Evolutionary conservation across 2,329 filamentous ascomycete species (phyloP).

Genomic region (Rutstroemia sp.): DNA sequence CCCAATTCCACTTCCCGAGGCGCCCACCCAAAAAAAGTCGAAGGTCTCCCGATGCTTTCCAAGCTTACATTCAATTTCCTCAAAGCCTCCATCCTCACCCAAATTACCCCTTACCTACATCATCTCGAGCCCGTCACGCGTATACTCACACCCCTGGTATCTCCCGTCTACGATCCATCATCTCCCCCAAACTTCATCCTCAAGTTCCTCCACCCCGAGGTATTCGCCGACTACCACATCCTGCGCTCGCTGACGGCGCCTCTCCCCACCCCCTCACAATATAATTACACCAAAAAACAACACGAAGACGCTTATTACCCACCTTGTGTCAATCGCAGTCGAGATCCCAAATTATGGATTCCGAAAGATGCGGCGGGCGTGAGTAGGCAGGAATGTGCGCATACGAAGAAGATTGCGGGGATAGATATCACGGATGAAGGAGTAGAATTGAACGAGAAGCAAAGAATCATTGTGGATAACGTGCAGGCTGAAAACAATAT

Average conservation of each 20-base stretch:
- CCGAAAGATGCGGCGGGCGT: conserved; percentile 52
- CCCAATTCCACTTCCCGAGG: not conserved
- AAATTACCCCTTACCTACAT: not conserved
- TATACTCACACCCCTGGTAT: conserved; percentile 15
- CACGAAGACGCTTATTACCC: conserved; percentile 46
- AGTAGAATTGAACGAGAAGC: conserved; percentile 42
- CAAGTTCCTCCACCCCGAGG: conserved; percentile 51
- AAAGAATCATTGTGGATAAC: conserved; percentile 13
- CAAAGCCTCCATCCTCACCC: not conserved
- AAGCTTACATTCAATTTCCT: conserved; percentile 8
- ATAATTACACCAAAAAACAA: conserved; percentile 38
- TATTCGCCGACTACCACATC: conserved; percentile 46
- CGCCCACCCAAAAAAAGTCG: not conserved
- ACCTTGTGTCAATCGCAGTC: conserved; percentile 47
- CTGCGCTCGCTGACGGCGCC: conserved; percentile 33
- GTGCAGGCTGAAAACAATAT: conserved; percentile 13
- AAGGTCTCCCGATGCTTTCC: conserved; percentile 7
- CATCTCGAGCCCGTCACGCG: not conserved
- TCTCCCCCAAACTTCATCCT: conserved; percentile 37
- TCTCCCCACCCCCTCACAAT: conserved; percentile 41
- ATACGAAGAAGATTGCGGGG: conserved; percentile 42
- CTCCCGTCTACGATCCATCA: conserved; percentile 23
- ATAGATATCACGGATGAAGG: conserved; percentile 54
- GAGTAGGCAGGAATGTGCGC: conserved; percentile 47
- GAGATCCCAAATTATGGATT: conserved; percentile 48